Evolutionary conservation across 257 asterid species (phyloP), one percentile per base, ranked within the genome.

Genomic region (Eustoma russellianum): DNA sequence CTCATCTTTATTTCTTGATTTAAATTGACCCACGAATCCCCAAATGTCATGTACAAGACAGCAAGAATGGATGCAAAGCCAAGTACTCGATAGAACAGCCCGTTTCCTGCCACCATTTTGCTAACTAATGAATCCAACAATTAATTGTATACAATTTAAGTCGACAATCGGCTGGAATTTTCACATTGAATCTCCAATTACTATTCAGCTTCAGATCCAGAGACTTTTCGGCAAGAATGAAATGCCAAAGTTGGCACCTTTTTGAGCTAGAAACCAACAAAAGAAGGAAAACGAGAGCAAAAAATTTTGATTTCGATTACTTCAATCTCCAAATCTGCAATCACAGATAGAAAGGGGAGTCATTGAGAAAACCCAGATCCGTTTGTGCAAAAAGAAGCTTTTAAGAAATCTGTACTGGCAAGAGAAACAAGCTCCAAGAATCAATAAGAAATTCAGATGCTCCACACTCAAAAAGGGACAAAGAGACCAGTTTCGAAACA

Each of bases 31-130:
- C 94, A 82, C 10, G 80, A 50, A 64, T 82, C 97, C 15, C 98
- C 95, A 66, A 88, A 88, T 14, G 96, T 78, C 70, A 90, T 53
- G 74, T 83, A 86, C 12, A 90, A 62, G 51, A 86, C 82, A 34
- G 80, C 94, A 71, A 80, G 71, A 67, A 85, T 83, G 13, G 96
- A 83, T 55, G 83, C 93, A 64, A 90, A 76, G 9, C 96, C 98
- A 58, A 90, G 73, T 48, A 87, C 72, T 52, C 95, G 96, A 74
- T 82, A 86, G 35, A 90, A 67, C 62, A 86, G 53, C 65, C 95
- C 95, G 76, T 86, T 79, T 54, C 94, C 93, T 61, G 82, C 74
- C 34, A 59, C 28, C 80, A 78, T 76, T 69, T 66, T 77, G 68
- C 50, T 68, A 28, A 12, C 48, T 13, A 54, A 51, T 48, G 78